Conservation (phyloP, 257 asterid genomes). For the Nicotiana tomentosiformis region DNA sequence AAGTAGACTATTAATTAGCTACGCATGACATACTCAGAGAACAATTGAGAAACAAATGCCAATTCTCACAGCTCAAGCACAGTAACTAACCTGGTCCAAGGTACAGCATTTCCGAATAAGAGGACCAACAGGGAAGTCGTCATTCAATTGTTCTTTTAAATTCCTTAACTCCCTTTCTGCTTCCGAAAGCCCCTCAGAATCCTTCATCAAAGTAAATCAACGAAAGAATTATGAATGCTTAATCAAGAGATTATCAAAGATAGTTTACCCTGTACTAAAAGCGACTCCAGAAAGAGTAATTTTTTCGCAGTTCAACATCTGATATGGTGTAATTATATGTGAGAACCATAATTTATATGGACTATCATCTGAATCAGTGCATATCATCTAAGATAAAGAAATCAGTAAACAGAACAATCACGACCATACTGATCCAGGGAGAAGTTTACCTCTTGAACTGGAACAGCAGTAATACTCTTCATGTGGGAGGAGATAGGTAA, state of each 20-base stretch:
- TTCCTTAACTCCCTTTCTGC: conserved; percentile 66
- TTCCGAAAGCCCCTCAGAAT: conserved; percentile 77
- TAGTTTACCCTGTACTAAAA: not conserved
- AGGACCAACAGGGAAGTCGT: conserved; percentile 90
- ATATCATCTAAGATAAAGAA: not conserved
- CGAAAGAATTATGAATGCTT: not conserved
- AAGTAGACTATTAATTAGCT: not conserved
- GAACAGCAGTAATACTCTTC: conserved; percentile 54
- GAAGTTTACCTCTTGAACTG: conserved; percentile 55
- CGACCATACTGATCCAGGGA: conserved; percentile 7
- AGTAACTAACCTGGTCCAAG: conserved; percentile 70
- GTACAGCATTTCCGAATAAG: conserved; percentile 83
- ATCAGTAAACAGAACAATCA: not conserved
- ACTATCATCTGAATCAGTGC: not conserved
- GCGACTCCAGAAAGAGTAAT: not conserved
- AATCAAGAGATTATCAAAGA: not conserved
- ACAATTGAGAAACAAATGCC: not conserved
- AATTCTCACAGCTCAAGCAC: not conserved
- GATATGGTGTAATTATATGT: not conserved
- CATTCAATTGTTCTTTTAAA: conserved; percentile 77
- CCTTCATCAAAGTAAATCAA: conserved; percentile 39
- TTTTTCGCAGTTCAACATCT: not conserved
- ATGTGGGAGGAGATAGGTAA: conserved; percentile 94
- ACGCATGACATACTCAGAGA: not conserved
- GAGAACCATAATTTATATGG: not conserved